These are phyloP conservation scores for Neofusicoccum laricinum DNA, from an alignment of 2,329 filamentous ascomycete species.

Conservation along the genomic window DNA sequence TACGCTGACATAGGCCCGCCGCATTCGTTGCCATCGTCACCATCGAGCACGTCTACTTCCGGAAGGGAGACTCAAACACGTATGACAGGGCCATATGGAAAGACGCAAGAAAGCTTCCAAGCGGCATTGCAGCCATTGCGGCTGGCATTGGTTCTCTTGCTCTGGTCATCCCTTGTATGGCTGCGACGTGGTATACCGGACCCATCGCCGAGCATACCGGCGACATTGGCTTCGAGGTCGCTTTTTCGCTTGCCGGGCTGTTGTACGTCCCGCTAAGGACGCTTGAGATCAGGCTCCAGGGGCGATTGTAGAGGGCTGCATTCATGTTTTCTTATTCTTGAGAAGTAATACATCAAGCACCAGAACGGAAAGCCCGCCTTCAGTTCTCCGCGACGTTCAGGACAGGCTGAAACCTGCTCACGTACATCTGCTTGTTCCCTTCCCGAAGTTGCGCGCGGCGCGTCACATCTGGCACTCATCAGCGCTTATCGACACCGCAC, in stretches of 20 bases:
- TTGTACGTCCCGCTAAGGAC: conserved; percentile 45
- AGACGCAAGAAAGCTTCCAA: conserved; percentile 37
- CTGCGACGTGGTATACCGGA: conserved; percentile 60
- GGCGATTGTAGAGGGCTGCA: not conserved
- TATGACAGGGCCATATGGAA: conserved; percentile 41
- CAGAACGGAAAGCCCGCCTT: no score
- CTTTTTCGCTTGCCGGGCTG: conserved; percentile 49
- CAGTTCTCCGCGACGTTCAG: no score
- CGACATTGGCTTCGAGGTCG: conserved; percentile 65
- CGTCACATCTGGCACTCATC: no score
- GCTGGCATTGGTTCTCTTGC: conserved; percentile 39
- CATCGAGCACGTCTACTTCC: conserved; percentile 40
- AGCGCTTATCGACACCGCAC: no score
- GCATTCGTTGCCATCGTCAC: conserved; percentile 32
- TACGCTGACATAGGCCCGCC: conserved; percentile 18
- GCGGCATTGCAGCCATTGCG: conserved; percentile 40
- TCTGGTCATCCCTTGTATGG: conserved; percentile 59
- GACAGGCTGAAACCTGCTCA: no score
- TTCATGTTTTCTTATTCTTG: no score
- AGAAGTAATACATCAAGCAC: no score
- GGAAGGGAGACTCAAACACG: conserved; percentile 31
- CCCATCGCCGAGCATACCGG: conserved; percentile 60
- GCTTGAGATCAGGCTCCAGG: conserved; percentile 31
- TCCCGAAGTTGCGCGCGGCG: no score
- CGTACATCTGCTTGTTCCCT: no score